A percentile compares a stretch with the other conserved stretches of the same genome.
phyloP scores from a whole-genome alignment of 768 basidiomycete species.

The Rhizopogon vesiculosus region DNA sequence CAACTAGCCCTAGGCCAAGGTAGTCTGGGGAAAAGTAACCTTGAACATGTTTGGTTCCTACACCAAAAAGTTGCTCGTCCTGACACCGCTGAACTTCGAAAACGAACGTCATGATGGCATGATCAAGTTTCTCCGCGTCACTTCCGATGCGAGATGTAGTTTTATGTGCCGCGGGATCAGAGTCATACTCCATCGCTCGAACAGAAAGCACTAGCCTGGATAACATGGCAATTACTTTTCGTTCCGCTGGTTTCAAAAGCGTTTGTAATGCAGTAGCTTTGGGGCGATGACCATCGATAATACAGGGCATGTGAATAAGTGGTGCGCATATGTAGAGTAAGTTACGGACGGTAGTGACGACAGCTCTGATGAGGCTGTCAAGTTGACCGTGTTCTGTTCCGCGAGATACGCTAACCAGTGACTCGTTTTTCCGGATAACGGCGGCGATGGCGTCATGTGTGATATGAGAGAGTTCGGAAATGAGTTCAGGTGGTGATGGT shows the following conservation, averaged over 20 bases:
- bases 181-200: conserved; percentile 85
- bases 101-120: conserved; percentile 64
- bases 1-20: conserved; percentile 74
- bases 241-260: conserved; percentile 72
- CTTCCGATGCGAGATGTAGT: conserved; percentile 68
- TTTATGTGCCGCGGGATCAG: conserved; percentile 55
- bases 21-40: conserved; percentile 59
- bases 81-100: conserved; percentile 63
- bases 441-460: conserved; percentile 57
- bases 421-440: conserved; percentile 55
- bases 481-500: conserved; percentile 51
- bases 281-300: conserved; percentile 40
- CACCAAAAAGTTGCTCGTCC: conserved; percentile 18
- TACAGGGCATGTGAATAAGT: conserved; percentile 56
- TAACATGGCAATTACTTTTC: conserved; percentile 84
- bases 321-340: conserved; percentile 66
- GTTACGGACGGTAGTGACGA: conserved; percentile 69
- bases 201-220: conserved; percentile 87
- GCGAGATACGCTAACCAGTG: conserved; percentile 37
- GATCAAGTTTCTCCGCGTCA: conserved; percentile 73
- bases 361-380: conserved; percentile 56
- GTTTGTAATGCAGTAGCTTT: conserved; percentile 44
- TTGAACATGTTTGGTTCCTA: conserved; percentile 46
- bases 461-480: conserved; percentile 57
- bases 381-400: conserved; percentile 54